Evolutionary conservation across 805 yeast species (phyloP).

Genomic region (Huiozyma sinensis): DNA sequence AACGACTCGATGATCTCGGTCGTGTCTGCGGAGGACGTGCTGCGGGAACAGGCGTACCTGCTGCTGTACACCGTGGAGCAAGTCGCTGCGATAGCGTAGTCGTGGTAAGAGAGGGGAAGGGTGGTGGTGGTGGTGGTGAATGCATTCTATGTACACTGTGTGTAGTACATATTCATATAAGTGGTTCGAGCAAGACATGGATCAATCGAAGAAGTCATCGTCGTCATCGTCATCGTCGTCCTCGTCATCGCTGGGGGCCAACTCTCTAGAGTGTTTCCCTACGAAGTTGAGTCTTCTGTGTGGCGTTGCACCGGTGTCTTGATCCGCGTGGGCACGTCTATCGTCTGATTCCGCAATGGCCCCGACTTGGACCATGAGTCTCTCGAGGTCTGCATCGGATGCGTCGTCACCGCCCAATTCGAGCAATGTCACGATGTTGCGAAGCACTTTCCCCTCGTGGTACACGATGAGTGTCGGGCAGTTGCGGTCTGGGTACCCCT

Average conservation of each 20-base stretch:
- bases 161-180: neutral
- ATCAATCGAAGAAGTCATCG: conserved; percentile 41
- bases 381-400: conserved; percentile 57
- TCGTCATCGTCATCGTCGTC: conserved; percentile 35
- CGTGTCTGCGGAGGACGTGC: conserved; percentile 54
- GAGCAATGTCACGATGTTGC: conserved; percentile 71
- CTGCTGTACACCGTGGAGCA: conserved; percentile 48
- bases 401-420: conserved; percentile 81
- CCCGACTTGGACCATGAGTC: conserved; percentile 51
- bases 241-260: conserved; percentile 24
- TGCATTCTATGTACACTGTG: too few species aligned
- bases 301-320: conserved; percentile 46
- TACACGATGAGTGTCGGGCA: conserved; percentile 88
- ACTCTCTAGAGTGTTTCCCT: conserved; percentile 27
- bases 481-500: conserved; percentile 79
- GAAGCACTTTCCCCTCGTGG: conserved; percentile 63
- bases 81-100: conserved; percentile 7
- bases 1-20: conserved; percentile 78
- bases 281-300: conserved; percentile 46
- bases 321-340: conserved; percentile 40
- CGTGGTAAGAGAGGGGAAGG: too few species aligned
- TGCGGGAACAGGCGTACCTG: conserved; percentile 67
- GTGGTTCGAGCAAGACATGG: neutral
- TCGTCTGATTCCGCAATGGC: conserved; percentile 60
- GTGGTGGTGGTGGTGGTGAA: too few species aligned